phyloP scores from a whole-genome alignment of 1,284 basidiomycete genomes.

The Golubevia sp. region DNA sequence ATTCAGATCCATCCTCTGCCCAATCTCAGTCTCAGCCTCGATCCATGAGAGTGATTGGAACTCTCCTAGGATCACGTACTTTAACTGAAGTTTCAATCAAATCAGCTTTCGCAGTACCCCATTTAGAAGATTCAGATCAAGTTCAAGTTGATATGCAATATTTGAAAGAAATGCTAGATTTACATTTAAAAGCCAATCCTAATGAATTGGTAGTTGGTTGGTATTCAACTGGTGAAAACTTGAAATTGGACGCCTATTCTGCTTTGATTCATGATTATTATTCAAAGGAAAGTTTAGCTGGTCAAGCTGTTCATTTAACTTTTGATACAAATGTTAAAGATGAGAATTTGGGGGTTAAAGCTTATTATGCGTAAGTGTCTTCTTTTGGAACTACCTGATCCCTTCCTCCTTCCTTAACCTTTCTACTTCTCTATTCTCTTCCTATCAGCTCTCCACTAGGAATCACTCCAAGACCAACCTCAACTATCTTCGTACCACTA shows the following conservation, averaged over 20 bases:
- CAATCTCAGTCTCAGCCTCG: neutral
- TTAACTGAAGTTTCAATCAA: constrained; percentile 57
- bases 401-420: constrained; percentile 3
- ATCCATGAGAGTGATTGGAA: constrained; percentile 53
- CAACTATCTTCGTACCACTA: constrained; percentile 53
- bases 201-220: constrained; percentile 60
- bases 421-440: no score
- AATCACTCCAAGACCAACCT: constrained; percentile 50
- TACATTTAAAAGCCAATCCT: constrained; percentile 54
- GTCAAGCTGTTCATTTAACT: constrained; percentile 58
- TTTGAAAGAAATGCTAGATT: constrained; percentile 56
- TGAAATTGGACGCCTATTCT: constrained; percentile 56
- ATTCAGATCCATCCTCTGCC: neutral
- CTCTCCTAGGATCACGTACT: constrained; percentile 52
- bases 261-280: constrained; percentile 60
- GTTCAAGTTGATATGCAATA: constrained; percentile 60
- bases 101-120: constrained; percentile 56
- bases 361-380: constrained; percentile 16
- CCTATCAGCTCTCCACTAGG: constrained; percentile 41
- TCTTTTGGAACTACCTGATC: no score
- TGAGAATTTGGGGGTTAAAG: constrained; percentile 16
- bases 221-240: constrained; percentile 15
- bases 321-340: constrained; percentile 49
- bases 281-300: constrained; percentile 53
- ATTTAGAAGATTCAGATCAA: constrained; percentile 55